Conservation (phyloP, 1,284 basidiomycete genomes). For the Leccinum angustisporum region DNA sequence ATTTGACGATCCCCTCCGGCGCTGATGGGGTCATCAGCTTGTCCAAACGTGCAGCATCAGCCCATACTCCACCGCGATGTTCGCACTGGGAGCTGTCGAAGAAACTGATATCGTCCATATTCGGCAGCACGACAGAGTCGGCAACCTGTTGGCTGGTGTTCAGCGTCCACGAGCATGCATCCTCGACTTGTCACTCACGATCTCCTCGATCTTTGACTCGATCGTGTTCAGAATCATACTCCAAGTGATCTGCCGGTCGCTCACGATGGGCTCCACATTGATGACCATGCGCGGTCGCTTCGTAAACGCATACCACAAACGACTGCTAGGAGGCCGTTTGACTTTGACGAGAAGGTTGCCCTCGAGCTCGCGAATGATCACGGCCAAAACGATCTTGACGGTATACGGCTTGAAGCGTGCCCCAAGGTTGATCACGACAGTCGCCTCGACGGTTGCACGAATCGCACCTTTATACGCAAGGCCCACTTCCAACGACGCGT, state of each 20-base stretch:
- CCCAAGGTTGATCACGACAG: constrained; percentile 75
- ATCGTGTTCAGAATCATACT: constrained; percentile 88
- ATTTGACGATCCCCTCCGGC: constrained; percentile 11
- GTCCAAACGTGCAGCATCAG: constrained; percentile 66
- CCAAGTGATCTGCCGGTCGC: constrained; percentile 91
- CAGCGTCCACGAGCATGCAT: constrained; percentile 3
- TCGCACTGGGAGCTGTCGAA: constrained; percentile 74
- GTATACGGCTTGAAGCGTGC: no score
- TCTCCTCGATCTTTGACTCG: constrained; percentile 85
- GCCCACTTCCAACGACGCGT: constrained; percentile 86
- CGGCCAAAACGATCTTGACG: no score
- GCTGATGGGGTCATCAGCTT: constrained; percentile 21
- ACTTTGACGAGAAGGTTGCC: constrained; percentile 53
- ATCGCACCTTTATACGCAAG: constrained; percentile 76
- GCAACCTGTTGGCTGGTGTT: constrained; percentile 63
- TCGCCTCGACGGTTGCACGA: constrained; percentile 86
- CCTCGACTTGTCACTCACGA: constrained; percentile 56
- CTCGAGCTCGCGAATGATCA: constrained; percentile 81
- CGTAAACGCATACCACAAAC: constrained; percentile 99
- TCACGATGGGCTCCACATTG: constrained; percentile 90
- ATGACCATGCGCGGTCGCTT: constrained; percentile 86
- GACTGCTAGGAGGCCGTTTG: constrained; percentile 89
- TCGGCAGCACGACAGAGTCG: constrained; percentile 92
- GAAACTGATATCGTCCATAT: constrained; percentile 98
- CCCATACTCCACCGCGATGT: constrained; percentile 89